These are phyloP conservation scores for Tillandsia fasciculata DNA, from an alignment of 176 grass and related monocot species.

Conservation along the genomic window DNA sequence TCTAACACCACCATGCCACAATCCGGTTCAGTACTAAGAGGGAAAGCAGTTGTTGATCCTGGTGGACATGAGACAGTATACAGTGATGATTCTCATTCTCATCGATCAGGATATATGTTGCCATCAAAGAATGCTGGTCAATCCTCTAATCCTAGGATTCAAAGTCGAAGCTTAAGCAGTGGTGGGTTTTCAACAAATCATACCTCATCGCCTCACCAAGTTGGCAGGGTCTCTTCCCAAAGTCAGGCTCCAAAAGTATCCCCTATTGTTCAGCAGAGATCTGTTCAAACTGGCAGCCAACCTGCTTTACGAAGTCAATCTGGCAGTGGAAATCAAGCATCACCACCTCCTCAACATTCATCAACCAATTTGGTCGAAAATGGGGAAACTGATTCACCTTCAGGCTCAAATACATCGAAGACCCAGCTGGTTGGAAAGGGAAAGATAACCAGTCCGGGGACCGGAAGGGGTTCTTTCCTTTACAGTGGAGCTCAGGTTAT, in stretches of 20 bases:
- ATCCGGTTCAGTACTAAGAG: constrained; percentile 36
- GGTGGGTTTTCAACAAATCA: constrained; percentile 38
- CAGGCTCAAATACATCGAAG: constrained; percentile 38
- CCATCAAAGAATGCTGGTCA: constrained; percentile 29
- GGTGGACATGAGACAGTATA: constrained; percentile 42
- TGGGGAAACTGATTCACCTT: constrained; percentile 40
- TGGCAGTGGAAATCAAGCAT: constrained; percentile 19
- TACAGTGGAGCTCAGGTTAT: constrained; percentile 47
- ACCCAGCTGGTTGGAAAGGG: constrained; percentile 25
- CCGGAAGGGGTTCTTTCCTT: constrained; percentile 50
- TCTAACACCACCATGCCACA: constrained; percentile 27
- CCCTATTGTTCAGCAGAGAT: constrained; percentile 35
- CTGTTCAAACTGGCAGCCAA: constrained; percentile 31
- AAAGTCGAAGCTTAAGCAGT: constrained; percentile 30
- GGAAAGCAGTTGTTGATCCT: constrained; percentile 30
- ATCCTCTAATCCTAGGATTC: constrained; percentile 30
- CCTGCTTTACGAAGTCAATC: constrained; percentile 24
- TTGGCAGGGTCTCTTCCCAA: constrained; percentile 37
- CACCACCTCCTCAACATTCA: constrained; percentile 26
- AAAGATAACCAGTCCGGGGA: constrained; percentile 40
- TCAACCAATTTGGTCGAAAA: constrained; percentile 40
- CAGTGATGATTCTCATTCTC: constrained; percentile 37
- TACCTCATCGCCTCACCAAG: constrained; percentile 34
- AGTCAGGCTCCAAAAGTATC: constrained; percentile 12
- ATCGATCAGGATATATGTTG: constrained; percentile 28